Percentiles rank a stretch among this genome's conserved stretches.
Conservation (phyloP, 202 grass and related monocot genomes). For the Bolboschoenoplectus hybrid region DNA sequence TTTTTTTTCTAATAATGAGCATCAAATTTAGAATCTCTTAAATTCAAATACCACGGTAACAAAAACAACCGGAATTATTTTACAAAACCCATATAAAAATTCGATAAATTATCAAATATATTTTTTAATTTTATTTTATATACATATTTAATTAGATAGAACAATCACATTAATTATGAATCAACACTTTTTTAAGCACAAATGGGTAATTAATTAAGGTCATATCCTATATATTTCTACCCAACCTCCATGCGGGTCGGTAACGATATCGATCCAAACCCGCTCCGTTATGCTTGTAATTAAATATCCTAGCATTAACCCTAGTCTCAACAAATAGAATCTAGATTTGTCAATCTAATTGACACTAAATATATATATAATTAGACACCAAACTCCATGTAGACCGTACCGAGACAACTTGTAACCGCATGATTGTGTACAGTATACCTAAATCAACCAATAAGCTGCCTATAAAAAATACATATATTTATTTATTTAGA, state of each 20-base stretch:
- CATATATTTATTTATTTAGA: background rate
- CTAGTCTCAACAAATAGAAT: background rate
- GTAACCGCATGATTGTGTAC: slow-evolving; percentile 6
- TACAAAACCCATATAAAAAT: background rate
- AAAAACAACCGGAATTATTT: background rate
- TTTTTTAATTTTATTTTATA: background rate
- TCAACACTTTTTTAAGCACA: too few species aligned
- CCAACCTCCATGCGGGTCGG: too few species aligned
- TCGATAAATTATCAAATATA: background rate
- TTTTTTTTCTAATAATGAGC: too few species aligned
- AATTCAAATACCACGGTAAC: background rate
- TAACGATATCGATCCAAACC: too few species aligned
- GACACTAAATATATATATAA: background rate
- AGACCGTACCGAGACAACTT: background rate
- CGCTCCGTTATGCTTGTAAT: background rate
- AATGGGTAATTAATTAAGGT: too few species aligned
- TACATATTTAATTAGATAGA: background rate
- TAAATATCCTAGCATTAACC: background rate
- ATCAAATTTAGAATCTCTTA: background rate
- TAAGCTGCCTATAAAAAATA: background rate
- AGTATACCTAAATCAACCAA: background rate
- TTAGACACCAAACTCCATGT: background rate
- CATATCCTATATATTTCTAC: too few species aligned
- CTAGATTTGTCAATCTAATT: slow-evolving; percentile 29
- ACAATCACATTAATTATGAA: too few species aligned